Conservation (phyloP, 352 stramenopile genomes). For the Globisporangium barbulae region DNA sequence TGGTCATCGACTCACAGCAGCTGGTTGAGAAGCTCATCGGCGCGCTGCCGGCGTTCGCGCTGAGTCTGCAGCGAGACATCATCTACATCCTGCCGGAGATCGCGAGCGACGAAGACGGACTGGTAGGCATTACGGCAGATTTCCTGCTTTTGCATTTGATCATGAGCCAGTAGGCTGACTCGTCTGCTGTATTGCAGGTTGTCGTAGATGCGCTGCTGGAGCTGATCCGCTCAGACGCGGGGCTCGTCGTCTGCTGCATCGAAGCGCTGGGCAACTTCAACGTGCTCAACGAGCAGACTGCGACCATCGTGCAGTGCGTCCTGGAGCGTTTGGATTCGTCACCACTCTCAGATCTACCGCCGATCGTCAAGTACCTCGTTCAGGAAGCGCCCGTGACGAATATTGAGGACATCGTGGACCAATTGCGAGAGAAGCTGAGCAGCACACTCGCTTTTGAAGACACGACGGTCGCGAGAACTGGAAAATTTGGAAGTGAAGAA, state of each 20-base stretch:
- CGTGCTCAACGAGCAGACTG: conserved; percentile 38
- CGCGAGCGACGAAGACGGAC: conserved; percentile 40
- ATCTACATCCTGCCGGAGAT: conserved; percentile 72
- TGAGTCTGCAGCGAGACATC: conserved; percentile 50
- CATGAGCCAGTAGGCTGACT: neutral
- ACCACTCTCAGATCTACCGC: conserved; percentile 38
- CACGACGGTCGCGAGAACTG: neutral
- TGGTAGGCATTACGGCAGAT: conserved; percentile 15
- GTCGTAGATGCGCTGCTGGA: conserved; percentile 53
- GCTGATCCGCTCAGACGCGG: conserved; percentile 42
- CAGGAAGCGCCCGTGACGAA: conserved; percentile 38
- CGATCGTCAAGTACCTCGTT: conserved; percentile 65
- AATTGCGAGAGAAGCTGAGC: conserved; percentile 52
- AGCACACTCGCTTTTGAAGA: conserved; percentile 29
- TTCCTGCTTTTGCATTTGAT: neutral
- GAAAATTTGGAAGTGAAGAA: conserved; percentile 33
- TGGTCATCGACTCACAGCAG: conserved; percentile 39
- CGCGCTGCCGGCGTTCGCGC: conserved; percentile 39
- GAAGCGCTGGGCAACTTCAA: conserved; percentile 67
- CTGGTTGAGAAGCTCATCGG: conserved; percentile 50
- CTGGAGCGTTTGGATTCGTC: conserved; percentile 51
- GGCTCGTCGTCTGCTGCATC: conserved; percentile 52
- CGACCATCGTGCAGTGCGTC: conserved; percentile 34
- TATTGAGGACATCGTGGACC: conserved; percentile 33
- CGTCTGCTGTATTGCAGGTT: conserved; percentile 15